Percentiles rank a stretch among this genome's conserved stretches.
phyloP scores from a whole-genome alignment of 2,329 filamentous ascomycete genomes.

The Macrophomina phaseolina region DNA sequence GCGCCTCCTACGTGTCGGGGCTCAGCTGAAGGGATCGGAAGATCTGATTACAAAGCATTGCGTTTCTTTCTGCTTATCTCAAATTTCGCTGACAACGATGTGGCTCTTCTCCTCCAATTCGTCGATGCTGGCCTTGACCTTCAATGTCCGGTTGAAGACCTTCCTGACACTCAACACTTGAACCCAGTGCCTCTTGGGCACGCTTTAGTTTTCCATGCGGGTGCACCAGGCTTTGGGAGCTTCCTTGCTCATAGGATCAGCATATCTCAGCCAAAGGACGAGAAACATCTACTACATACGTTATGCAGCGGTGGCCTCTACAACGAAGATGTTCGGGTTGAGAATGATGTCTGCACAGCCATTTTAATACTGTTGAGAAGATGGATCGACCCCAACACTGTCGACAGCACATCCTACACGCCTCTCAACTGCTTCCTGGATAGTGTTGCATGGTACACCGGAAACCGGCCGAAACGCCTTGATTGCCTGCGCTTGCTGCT shows the following conservation, averaged over 20 bases:
- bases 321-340: neutral
- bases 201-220: neutral
- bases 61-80: neutral
- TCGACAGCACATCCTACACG: neutral
- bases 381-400: neutral
- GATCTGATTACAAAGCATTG: neutral
- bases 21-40: neutral
- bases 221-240: neutral
- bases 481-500: neutral
- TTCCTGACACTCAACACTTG: neutral
- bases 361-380: neutral
- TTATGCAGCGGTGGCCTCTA: neutral
- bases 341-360: neutral
- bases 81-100: neutral
- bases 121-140: constrained; percentile 2
- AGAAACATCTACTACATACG: neutral
- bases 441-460: neutral
- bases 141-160: neutral
- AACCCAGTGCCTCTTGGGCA: neutral
- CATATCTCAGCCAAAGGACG: neutral
- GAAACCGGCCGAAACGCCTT: neutral
- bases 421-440: neutral
- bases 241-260: neutral
- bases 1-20: neutral
- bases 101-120: neutral